Percentiles rank a stretch among this genome's conserved stretches.
phyloP scores from a whole-genome alignment of 495 filamentous ascomycete genomes.

The Penicillium pancosmium region DNA sequence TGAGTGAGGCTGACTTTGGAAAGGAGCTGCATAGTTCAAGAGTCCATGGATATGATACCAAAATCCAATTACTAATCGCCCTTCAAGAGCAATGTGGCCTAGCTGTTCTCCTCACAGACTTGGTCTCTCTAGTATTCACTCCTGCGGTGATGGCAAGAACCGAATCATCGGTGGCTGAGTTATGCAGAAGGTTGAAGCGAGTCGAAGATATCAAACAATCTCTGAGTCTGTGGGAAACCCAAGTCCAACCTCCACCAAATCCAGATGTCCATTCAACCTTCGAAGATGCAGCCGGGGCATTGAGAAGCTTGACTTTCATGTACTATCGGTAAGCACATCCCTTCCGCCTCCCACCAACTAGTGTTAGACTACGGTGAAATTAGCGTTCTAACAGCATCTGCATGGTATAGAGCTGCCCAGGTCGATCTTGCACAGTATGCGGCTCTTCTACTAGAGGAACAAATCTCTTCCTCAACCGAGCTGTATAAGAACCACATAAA shows the following conservation, averaged over 20 bases:
- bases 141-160: conserved; percentile 20
- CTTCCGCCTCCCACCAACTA: no score
- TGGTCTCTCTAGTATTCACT: conserved; percentile 44
- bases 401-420: conserved; percentile 23
- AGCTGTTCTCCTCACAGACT: conserved; percentile 48
- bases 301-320: conserved; percentile 52
- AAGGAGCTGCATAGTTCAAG: conserved; percentile 45
- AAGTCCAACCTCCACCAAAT: conserved; percentile 7
- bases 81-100: conserved; percentile 50
- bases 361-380: not conserved
- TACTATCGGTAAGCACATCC: conserved; percentile 45
- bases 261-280: not conserved
- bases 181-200: conserved; percentile 13
- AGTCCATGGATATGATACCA: conserved; percentile 46
- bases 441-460: conserved; percentile 31
- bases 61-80: conserved; percentile 42
- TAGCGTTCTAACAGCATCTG: not conserved
- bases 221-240: conserved; percentile 26
- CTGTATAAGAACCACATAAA: conserved; percentile 19
- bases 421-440: conserved; percentile 34
- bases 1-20: conserved; percentile 43
- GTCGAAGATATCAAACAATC: conserved; percentile 23
- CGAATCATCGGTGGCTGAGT: conserved; percentile 17
- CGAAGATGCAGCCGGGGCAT: conserved; percentile 39
- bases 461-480: conserved; percentile 14